Conservation (phyloP, 768 basidiomycete genomes). For the Goffeauzyma gilvescens region DNA sequence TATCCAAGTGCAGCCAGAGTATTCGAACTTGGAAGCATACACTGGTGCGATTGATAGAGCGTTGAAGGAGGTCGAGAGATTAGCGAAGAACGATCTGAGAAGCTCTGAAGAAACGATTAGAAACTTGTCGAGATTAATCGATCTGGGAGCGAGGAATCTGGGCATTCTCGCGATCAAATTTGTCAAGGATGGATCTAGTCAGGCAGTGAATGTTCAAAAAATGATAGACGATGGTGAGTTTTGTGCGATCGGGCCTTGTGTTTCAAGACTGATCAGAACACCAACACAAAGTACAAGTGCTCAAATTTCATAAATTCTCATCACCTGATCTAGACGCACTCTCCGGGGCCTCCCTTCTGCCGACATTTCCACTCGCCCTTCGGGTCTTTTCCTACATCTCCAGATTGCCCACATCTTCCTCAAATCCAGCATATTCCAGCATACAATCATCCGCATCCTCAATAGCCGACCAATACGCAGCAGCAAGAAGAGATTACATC, state of each 20-base stretch:
- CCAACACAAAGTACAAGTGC: no score
- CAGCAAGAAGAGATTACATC: constrained; percentile 18
- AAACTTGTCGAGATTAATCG: constrained; percentile 25
- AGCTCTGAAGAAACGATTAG: constrained; percentile 23
- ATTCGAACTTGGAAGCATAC: constrained; percentile 20
- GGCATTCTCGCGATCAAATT: constrained; percentile 21
- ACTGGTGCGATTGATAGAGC: constrained; percentile 23
- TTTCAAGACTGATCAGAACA: no score
- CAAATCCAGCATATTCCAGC: constrained; percentile 11
- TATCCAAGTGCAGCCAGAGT: constrained; percentile 10
- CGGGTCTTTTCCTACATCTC: constrained; percentile 3
- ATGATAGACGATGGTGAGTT: constrained; percentile 20
- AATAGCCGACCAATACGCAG: constrained; percentile 8
- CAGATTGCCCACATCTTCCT: constrained; percentile 13
- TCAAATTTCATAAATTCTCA: no score
- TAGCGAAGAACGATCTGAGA: constrained; percentile 17
- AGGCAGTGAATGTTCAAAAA: constrained; percentile 14
- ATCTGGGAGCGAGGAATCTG: constrained; percentile 23
- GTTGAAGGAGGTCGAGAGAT: constrained; percentile 23
- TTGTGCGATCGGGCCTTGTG: no score
- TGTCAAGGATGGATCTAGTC: constrained; percentile 16
- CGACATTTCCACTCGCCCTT: constrained; percentile 9
- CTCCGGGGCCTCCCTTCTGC: no score
- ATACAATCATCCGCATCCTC: constrained; percentile 8
- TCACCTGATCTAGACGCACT: no score